Evolutionary conservation across 257 asterid species (phyloP), one percentile per base, ranked within the genome.

Genomic region (Solanum chmielewskii): DNA sequence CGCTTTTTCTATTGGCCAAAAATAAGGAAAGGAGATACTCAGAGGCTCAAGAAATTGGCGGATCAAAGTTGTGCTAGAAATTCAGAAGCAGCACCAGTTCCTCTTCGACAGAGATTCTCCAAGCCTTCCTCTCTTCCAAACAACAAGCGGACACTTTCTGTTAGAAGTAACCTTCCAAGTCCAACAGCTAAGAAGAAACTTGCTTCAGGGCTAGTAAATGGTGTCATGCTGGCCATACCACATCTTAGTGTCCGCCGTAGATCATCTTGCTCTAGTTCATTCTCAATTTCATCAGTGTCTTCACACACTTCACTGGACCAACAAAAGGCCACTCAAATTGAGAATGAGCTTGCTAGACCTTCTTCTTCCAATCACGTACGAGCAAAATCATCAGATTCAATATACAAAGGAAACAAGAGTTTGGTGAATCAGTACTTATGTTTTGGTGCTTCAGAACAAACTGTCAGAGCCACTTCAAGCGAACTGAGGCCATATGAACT

Each of bases 261-360:
- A n/a, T 92, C 95, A 60, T 94, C 98, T 25, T 92, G 94, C 16
- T 97, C 98, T 3, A 96, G 96, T 74, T 95, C 98, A 14, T 92
- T 94, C 83, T 95, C 98, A 2, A 92, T 92, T 75, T 23, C 93
- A 3, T 96, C 98, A 0, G 44, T 91, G 31, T 95, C 99, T 12
- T 95, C 98, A 1, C 94, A 88, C 3, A 87, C 95, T 77, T 96
- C 98, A 0, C 33, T 90, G 90, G 96, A 95, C 20, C 88, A 89
- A 37, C 94, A 83, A 42, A 91, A 89, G 66, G 96, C 93, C 49
- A 74, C 29, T 42, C 91, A 81, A 76, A 84, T 91, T 37, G 98
- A 92, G 81, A 91, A 83, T 64, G 95, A 89, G 73, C 91, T 87
- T 8, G 89, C 91, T 4, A 91, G 90, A 64, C 88, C 92, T 16